Evolutionary conservation across 495 filamentous ascomycete species (phyloP).

Genomic region (Pseudevernia furfuracea): DNA sequence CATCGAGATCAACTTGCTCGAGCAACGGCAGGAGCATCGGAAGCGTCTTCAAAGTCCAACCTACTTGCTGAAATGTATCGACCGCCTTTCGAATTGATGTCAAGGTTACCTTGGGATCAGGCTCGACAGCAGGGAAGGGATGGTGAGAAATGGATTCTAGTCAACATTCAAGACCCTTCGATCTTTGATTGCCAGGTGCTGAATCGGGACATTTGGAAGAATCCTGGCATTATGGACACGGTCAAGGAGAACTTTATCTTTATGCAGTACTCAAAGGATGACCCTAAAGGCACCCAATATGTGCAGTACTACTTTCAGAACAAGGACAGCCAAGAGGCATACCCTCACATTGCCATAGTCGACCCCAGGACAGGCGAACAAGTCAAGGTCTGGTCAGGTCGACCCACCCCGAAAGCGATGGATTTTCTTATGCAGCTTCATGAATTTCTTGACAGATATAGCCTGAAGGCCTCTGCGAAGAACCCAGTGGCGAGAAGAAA

Average conservation of each 20-base stretch:
- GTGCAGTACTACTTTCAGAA: conserved; percentile 81
- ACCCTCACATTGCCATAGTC: conserved; percentile 91
- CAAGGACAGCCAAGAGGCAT: conserved; percentile 65
- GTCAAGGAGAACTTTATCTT: conserved; percentile 91
- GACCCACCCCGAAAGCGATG: conserved; percentile 61
- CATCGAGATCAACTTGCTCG: conserved; percentile 47
- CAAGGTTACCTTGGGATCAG: conserved; percentile 61
- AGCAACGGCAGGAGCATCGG: conserved; percentile 67
- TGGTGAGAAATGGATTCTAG: conserved; percentile 82
- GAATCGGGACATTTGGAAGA: conserved; percentile 95
- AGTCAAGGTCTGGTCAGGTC: conserved; percentile 89
- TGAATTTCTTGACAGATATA: conserved; percentile 94
- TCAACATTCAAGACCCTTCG: conserved; percentile 87
- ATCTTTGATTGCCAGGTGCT: conserved; percentile 88
- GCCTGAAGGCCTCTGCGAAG: conserved; percentile 74
- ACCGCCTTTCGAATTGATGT: conserved; percentile 84
- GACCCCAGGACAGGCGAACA: conserved; percentile 95
- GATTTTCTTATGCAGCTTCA: conserved; percentile 88
- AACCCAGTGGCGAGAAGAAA: conserved; percentile 86
- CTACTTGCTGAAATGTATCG: conserved; percentile 84
- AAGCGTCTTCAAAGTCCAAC: conserved; percentile 58
- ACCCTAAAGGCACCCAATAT: conserved; percentile 66
- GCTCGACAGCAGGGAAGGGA: conserved; percentile 80
- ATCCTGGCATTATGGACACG: conserved; percentile 63
- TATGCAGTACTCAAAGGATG: conserved; percentile 80